phyloP scores from a whole-genome alignment of 1,284 basidiomycete genomes.

The Marasmius sp. region DNA sequence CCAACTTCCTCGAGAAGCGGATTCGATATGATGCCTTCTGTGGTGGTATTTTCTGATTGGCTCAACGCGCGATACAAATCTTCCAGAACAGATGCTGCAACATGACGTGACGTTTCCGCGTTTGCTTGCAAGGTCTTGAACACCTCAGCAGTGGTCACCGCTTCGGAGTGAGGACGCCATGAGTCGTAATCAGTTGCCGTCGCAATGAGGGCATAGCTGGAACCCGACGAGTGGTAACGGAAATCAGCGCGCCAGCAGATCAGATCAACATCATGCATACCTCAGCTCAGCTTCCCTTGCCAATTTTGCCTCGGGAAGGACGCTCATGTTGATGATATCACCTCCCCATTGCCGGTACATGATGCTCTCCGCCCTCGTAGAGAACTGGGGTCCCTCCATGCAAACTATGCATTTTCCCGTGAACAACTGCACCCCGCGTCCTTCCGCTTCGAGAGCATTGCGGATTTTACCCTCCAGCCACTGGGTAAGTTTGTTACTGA shows the following conservation, averaged over 20 bases:
- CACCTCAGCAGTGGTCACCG: conserved; percentile 89
- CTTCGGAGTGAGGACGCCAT: conserved; percentile 78
- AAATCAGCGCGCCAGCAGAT: background rate
- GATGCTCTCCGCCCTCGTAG: conserved; percentile 90
- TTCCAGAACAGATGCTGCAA: conserved; percentile 77
- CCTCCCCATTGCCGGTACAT: conserved; percentile 96
- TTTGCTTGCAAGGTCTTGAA: conserved; percentile 87
- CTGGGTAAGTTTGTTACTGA: conserved; percentile 61
- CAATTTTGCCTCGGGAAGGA: conserved; percentile 93
- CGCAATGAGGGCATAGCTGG: conserved; percentile 86
- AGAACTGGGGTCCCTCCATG: conserved; percentile 97
- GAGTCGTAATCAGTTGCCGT: conserved; percentile 92
- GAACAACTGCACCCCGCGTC: conserved; percentile 64
- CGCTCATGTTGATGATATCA: conserved; percentile 96
- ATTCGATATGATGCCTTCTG: conserved; percentile 22
- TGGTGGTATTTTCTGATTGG: conserved; percentile 17
- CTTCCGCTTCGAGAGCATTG: conserved; percentile 61
- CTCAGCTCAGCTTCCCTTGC: conserved; percentile 93
- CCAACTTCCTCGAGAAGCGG: conserved; percentile 70
- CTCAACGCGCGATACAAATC: conserved; percentile 62
- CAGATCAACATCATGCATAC: conserved; percentile 40
- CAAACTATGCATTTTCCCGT: conserved; percentile 86
- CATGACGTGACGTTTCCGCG: conserved; percentile 78
- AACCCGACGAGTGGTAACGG: conserved; percentile 1
- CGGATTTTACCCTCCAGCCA: conserved; percentile 74